phyloP scores from a whole-genome alignment of 1,284 basidiomycete species.

The Grifola frondosa region DNA sequence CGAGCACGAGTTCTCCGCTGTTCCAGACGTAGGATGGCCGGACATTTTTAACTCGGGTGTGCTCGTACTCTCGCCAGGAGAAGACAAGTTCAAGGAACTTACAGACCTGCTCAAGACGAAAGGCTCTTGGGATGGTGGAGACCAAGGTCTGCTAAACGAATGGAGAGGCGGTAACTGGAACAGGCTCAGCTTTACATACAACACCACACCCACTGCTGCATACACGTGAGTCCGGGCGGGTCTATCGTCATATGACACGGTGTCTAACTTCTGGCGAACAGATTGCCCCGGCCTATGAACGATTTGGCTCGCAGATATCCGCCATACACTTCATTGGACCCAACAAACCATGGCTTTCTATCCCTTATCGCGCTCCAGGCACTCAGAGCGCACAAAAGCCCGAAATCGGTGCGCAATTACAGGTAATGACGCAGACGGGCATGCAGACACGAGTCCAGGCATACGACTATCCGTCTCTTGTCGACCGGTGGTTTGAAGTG shows the following conservation, averaged over 20 bases:
- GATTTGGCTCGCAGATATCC: constrained; percentile 86
- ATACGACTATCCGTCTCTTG: constrained; percentile 76
- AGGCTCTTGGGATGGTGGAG: constrained; percentile 96
- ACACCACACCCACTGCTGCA: constrained; percentile 95
- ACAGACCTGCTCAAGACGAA: constrained; percentile 66
- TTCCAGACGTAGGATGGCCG: constrained; percentile 97
- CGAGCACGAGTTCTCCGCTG: constrained; percentile 81
- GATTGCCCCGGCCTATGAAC: constrained; percentile 92
- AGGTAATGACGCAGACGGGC: background rate
- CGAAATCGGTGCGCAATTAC: constrained; percentile 9
- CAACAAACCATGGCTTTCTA: constrained; percentile 88
- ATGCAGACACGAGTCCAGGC: constrained; percentile 34
- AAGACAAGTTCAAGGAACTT: constrained; percentile 80
- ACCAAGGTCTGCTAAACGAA: constrained; percentile 95
- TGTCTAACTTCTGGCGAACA: constrained; percentile 30
- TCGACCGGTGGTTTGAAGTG: constrained; percentile 88
- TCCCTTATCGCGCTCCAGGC: constrained; percentile 65
- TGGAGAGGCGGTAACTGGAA: constrained; percentile 89
- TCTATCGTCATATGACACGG: constrained; percentile 17
- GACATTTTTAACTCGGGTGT: constrained; percentile 99
- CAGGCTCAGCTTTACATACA: constrained; percentile 92
- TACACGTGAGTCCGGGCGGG: constrained; percentile 74
- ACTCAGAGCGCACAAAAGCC: constrained; percentile 30
- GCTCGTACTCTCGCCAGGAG: constrained; percentile 81
- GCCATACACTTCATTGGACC: constrained; percentile 94